phyloP scores from a whole-genome alignment of 75 land plant genomes.

The Cryptomeria japonica region DNA sequence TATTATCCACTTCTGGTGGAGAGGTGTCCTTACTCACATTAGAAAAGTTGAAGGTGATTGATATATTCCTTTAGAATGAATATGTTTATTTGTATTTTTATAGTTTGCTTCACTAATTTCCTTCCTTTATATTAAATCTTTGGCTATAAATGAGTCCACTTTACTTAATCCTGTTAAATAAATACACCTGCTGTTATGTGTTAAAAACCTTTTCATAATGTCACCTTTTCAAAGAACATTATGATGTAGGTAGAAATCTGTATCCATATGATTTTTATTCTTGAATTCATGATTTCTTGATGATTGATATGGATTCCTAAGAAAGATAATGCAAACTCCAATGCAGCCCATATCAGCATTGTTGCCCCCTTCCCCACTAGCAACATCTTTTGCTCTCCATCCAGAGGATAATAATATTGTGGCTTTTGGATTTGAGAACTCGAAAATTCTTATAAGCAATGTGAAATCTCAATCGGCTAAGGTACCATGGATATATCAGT shows the following conservation, averaged over 20 bases:
- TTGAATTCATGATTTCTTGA: neutral
- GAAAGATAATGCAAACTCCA: neutral
- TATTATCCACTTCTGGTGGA: neutral
- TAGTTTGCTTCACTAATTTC: neutral
- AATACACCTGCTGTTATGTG: neutral
- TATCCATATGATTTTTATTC: neutral
- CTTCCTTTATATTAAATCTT: neutral
- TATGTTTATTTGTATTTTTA: neutral
- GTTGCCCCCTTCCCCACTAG: neutral
- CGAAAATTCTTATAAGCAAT: neutral
- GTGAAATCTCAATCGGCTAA: neutral
- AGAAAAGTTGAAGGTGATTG: neutral
- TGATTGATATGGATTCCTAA: neutral
- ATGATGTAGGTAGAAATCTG: neutral
- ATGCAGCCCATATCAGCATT: neutral
- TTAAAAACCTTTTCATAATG: neutral
- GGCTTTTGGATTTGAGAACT: neutral
- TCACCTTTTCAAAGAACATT: neutral
- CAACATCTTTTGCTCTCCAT: neutral
- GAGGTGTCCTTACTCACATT: neutral
- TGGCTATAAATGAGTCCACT: neutral
- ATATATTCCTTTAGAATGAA: neutral
- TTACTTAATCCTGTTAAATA: neutral
- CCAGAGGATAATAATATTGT: neutral
- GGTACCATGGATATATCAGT: neutral